phyloP scores from a whole-genome alignment of 163 green algal genomes.

The Volvox carteri region DNA sequence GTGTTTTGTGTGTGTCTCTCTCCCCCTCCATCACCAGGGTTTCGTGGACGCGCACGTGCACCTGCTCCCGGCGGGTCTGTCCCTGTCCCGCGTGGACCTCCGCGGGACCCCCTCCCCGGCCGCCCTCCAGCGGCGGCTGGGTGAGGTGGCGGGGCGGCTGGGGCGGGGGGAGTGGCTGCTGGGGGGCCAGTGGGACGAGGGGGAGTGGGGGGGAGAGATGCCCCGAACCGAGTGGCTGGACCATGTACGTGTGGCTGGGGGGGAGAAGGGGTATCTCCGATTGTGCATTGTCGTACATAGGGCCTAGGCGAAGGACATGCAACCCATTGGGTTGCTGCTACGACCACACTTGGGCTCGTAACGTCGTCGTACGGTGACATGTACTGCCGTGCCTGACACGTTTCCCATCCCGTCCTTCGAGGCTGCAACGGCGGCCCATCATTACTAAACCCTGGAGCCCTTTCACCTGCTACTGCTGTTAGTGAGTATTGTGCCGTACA shows the following conservation, averaged over 20 bases:
- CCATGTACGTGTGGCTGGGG: slow-evolving; percentile 5
- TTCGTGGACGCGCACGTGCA: slow-evolving; percentile 77
- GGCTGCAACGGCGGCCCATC: too few relatives aligned
- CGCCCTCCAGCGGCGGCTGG: slow-evolving; percentile 47
- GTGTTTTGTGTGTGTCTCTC: neutral
- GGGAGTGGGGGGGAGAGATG: slow-evolving; percentile 40
- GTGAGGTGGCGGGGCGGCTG: neutral
- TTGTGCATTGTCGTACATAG: too few relatives aligned
- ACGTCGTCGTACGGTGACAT: too few relatives aligned
- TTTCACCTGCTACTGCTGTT: too few relatives aligned
- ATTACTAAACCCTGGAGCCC: too few relatives aligned
- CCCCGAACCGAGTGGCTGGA: slow-evolving; percentile 47
- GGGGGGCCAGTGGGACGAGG: slow-evolving; percentile 76
- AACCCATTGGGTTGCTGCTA: too few relatives aligned
- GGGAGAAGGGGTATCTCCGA: too few relatives aligned
- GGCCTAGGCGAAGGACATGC: too few relatives aligned
- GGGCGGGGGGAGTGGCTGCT: slow-evolving; percentile 68
- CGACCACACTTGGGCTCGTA: too few relatives aligned
- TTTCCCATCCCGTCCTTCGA: too few relatives aligned
- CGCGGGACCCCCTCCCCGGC: slow-evolving; percentile 28
- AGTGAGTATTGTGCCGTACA: too few relatives aligned
- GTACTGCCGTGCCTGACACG: too few relatives aligned
- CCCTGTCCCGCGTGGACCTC: slow-evolving; percentile 63
- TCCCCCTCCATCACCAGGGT: slow-evolving; percentile 53
- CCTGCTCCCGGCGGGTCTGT: slow-evolving; percentile 66